phyloP scores from a whole-genome alignment of 331 rosid genomes.

The Malus hybrid region DNA sequence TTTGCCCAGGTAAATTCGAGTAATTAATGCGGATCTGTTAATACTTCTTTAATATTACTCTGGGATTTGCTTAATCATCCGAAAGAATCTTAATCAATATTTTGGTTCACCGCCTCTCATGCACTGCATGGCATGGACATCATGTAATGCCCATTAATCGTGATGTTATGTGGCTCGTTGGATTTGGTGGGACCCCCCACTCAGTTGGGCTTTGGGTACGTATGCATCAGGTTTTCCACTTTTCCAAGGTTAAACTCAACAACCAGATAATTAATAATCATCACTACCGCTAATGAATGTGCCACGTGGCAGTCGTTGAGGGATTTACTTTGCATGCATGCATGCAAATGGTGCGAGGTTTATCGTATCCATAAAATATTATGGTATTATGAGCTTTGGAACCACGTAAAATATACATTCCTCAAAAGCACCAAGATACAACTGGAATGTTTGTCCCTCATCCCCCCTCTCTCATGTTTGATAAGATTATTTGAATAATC shows the following conservation, averaged over 20 bases:
- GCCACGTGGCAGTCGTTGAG: slow-evolving; percentile 60
- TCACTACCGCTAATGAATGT: slow-evolving; percentile 26
- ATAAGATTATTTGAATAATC: slow-evolving; percentile 4
- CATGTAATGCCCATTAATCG: slow-evolving; percentile 28
- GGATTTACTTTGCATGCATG: slow-evolving; percentile 68
- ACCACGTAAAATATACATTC: slow-evolving; percentile 38
- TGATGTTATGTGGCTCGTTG: slow-evolving; percentile 72
- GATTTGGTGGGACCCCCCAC: slow-evolving; percentile 71
- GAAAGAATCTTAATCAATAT: slow-evolving; percentile 11
- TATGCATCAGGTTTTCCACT: slow-evolving; percentile 13
- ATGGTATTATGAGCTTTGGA: slow-evolving; percentile 48
- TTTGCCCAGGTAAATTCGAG: slow-evolving; percentile 4
- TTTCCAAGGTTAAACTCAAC: slow-evolving; percentile 40
- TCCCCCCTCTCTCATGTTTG: background rate
- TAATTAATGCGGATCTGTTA: slow-evolving; percentile 28
- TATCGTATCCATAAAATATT: background rate
- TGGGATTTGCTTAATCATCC: slow-evolving; percentile 57
- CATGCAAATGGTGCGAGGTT: slow-evolving; percentile 46
- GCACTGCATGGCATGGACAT: background rate
- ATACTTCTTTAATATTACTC: slow-evolving; percentile 27
- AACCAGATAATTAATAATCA: slow-evolving; percentile 4
- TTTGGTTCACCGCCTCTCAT: slow-evolving; percentile 22
- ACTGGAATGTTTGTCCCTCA: slow-evolving; percentile 94
- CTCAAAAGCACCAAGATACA: slow-evolving; percentile 97
- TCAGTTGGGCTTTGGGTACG: background rate